These are phyloP conservation scores for Keithomyces neogunnii DNA, from an alignment of 2,329 filamentous ascomycete species.

Conservation along the genomic window DNA sequence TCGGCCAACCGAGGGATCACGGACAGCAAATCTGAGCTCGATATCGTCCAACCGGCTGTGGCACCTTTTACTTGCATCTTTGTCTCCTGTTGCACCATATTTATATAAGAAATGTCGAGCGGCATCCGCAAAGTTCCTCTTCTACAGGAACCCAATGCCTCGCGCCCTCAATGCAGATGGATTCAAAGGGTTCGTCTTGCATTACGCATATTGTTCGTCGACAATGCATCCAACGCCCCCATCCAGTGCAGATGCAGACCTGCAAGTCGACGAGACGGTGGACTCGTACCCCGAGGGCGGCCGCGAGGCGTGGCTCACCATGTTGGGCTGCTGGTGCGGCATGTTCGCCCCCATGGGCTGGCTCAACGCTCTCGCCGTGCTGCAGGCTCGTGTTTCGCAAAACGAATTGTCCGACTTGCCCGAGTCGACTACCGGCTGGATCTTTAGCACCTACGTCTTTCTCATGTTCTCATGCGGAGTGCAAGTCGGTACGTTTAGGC, in stretches of 20 bases:
- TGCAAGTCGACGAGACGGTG: neutral
- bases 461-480: conserved; percentile 64
- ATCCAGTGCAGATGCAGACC: neutral
- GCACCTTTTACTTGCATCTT: too few species aligned
- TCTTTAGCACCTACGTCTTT: conserved; percentile 64
- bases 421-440: conserved; percentile 59
- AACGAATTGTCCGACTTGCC: conserved; percentile 52
- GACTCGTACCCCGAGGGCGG: conserved; percentile 60
- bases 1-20: too few species aligned
- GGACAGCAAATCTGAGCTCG: too few species aligned
- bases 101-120: too few species aligned
- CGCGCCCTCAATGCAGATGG: neutral
- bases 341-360: conserved; percentile 58
- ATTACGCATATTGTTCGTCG: neutral
- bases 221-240: neutral
- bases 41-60: too few species aligned
- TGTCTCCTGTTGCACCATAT: too few species aligned
- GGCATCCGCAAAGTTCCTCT: too few species aligned
- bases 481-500: conserved; percentile 40
- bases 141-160: too few species aligned
- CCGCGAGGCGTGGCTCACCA: conserved; percentile 58
- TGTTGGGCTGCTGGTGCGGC: conserved; percentile 59
- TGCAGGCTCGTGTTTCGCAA: conserved; percentile 50
- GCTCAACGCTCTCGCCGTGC: conserved; percentile 57
- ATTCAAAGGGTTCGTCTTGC: neutral